These are phyloP conservation scores for Colletotrichum navitas DNA, from an alignment of 2,329 filamentous ascomycete genomes.

Conservation along the genomic window DNA sequence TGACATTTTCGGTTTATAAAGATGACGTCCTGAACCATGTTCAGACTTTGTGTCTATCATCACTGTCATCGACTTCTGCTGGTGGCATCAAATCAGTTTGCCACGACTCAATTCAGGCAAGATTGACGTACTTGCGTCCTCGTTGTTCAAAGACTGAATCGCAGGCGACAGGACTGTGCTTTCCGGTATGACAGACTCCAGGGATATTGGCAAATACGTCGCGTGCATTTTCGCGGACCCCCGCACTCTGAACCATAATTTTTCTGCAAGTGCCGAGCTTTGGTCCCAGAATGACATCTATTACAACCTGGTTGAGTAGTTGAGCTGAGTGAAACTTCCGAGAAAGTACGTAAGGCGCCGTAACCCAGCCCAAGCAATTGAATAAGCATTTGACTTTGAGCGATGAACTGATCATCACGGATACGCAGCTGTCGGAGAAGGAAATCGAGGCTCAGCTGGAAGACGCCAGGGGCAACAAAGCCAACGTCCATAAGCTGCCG, in stretches of 20 bases:
- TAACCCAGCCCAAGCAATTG: neutral
- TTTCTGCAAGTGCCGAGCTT: constrained; percentile 60
- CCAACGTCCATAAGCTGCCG: constrained; percentile 10
- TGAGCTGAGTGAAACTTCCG: constrained; percentile 62
- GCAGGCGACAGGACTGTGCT: constrained; percentile 59
- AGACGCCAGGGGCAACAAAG: constrained; percentile 5
- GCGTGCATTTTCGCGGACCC: constrained; percentile 64
- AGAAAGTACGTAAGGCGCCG: constrained; percentile 19
- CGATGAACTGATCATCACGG: too few relatives aligned
- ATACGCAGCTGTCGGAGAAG: too few relatives aligned
- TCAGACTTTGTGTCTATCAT: constrained; percentile 59
- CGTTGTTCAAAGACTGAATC: constrained; percentile 50
- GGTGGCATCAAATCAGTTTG: constrained; percentile 65
- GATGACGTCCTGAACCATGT: constrained; percentile 64
- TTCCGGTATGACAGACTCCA: constrained; percentile 58
- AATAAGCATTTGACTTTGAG: too few relatives aligned
- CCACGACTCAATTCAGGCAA: constrained; percentile 45
- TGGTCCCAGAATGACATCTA: constrained; percentile 61
- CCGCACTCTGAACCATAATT: constrained; percentile 66
- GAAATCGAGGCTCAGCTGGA: too few relatives aligned
- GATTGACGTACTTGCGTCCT: constrained; percentile 37
- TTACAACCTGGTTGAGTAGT: constrained; percentile 58
- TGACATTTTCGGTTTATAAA: constrained; percentile 50
- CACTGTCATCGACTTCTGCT: constrained; percentile 68
- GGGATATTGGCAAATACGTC: constrained; percentile 66